phyloP scores from a whole-genome alignment of 2,329 filamentous ascomycete species.

The Aschersonia sp. region DNA sequence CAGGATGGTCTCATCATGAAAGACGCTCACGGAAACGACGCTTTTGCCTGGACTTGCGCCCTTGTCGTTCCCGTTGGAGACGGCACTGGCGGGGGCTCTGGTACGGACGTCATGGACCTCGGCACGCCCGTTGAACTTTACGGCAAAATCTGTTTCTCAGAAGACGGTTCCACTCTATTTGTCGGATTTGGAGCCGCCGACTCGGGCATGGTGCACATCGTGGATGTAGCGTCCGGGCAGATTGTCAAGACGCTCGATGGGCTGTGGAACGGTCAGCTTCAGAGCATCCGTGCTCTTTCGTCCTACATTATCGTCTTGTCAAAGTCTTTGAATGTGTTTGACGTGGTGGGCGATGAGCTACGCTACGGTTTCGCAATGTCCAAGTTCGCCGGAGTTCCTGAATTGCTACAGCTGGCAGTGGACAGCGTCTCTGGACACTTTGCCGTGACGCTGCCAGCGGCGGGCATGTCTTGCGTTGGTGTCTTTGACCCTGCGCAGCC shows the following conservation, averaged over 20 bases:
- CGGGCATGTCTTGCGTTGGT: constrained; percentile 38
- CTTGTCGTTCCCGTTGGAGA: constrained; percentile 41
- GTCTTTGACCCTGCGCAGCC: constrained; percentile 51
- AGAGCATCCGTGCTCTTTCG: constrained; percentile 56
- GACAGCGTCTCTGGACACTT: constrained; percentile 52
- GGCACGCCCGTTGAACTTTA: constrained; percentile 23
- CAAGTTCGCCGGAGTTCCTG: constrained; percentile 19
- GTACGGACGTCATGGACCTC: constrained; percentile 11
- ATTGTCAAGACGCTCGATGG: constrained; percentile 54
- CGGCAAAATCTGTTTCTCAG: constrained; percentile 62
- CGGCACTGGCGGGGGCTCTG: constrained; percentile 26
- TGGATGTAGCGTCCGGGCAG: constrained; percentile 56
- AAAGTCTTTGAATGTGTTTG: constrained; percentile 61
- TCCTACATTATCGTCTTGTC: constrained; percentile 65
- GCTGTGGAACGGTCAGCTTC: constrained; percentile 49
- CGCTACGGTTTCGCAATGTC: constrained; percentile 49
- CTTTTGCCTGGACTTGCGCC: constrained; percentile 63
- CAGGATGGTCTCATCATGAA: constrained; percentile 53
- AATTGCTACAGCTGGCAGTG: constrained; percentile 54
- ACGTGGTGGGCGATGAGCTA: constrained; percentile 66
- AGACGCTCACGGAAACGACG: constrained; percentile 38
- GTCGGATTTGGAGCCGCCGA: constrained; percentile 42
- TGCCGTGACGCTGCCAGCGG: constrained; percentile 40
- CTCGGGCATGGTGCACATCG: constrained; percentile 54
- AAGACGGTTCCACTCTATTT: constrained; percentile 74